A percentile compares a stretch with the other conserved stretches of the same genome.
Conservation (phyloP, 352 stramenopile genomes). For the Phytophthora boehmeriae region DNA sequence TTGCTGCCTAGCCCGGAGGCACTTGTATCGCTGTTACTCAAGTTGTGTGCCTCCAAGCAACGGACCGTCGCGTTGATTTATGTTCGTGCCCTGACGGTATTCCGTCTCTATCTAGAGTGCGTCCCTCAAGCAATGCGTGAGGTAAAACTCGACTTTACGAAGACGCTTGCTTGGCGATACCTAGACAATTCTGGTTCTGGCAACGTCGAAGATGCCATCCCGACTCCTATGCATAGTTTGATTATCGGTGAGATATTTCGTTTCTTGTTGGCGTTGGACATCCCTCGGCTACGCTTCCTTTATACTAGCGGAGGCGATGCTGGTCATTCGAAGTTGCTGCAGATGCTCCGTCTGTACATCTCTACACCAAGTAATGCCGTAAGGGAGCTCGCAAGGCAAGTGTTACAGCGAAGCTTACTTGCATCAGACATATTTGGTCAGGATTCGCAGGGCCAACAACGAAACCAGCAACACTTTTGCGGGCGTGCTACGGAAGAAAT, state of each 20-base stretch:
- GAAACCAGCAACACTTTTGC: background rate
- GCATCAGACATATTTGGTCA: constrained; percentile 64
- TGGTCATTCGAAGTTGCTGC: constrained; percentile 57
- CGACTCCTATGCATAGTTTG: constrained; percentile 44
- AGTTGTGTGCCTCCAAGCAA: constrained; percentile 57
- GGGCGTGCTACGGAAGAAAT: constrained; percentile 59
- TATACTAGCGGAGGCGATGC: constrained; percentile 25
- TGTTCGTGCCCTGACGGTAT: constrained; percentile 73
- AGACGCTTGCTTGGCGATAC: constrained; percentile 69
- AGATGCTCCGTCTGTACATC: constrained; percentile 69
- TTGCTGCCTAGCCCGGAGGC: constrained; percentile 78
- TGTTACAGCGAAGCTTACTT: constrained; percentile 62
- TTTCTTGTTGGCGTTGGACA: constrained; percentile 68
- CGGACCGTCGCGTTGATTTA: constrained; percentile 64
- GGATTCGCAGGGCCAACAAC: constrained; percentile 3
- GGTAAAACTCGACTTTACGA: constrained; percentile 86
- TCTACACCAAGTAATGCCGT: constrained; percentile 41
- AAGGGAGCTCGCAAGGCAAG: constrained; percentile 44
- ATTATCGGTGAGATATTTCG: constrained; percentile 77
- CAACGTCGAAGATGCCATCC: constrained; percentile 4
- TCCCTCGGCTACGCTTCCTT: constrained; percentile 62
- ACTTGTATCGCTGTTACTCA: constrained; percentile 80
- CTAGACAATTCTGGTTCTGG: constrained; percentile 30
- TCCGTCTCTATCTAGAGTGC: constrained; percentile 77
- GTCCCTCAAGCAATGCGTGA: constrained; percentile 78